Conservation (phyloP, 164 flowering plant species). For the Pachysandra terminalis region DNA sequence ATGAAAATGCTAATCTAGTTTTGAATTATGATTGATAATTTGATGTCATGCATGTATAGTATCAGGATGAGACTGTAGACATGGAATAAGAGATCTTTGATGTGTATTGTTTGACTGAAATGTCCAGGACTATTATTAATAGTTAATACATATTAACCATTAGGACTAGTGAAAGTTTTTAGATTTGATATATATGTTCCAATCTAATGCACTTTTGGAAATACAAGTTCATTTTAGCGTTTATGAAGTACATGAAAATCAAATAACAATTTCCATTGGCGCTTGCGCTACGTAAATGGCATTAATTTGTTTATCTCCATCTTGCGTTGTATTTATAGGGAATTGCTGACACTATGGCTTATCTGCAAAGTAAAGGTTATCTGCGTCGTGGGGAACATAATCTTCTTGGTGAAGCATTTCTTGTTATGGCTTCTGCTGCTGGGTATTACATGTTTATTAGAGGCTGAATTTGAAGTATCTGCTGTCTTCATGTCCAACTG, state of each 20-base stretch:
- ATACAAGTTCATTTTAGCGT: too few species aligned
- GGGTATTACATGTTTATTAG: conserved; percentile 49
- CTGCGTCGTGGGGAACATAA: conserved; percentile 91
- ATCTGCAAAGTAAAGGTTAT: conserved; percentile 77
- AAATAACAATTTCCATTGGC: too few species aligned
- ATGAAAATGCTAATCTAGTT: neutral
- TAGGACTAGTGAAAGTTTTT: neutral
- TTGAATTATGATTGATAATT: neutral
- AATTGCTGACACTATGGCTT: conserved; percentile 87
- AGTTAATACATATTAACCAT: neutral
- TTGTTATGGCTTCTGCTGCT: conserved; percentile 93
- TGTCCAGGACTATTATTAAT: neutral
- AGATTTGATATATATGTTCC: too few species aligned
- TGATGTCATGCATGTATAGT: neutral
- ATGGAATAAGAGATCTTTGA: neutral
- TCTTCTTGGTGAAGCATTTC: conserved; percentile 94
- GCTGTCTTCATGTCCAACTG: neutral
- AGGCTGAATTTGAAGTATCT: neutral
- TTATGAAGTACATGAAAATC: too few species aligned
- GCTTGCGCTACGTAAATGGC: neutral
- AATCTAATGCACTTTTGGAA: too few species aligned
- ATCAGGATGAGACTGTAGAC: neutral
- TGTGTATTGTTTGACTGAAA: neutral
- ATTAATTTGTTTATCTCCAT: neutral
- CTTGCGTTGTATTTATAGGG: conserved; percentile 37